These are phyloP conservation scores for Dendrostoma leiphaemia DNA, from an alignment of 2,329 filamentous ascomycete species.

Conservation along the genomic window DNA sequence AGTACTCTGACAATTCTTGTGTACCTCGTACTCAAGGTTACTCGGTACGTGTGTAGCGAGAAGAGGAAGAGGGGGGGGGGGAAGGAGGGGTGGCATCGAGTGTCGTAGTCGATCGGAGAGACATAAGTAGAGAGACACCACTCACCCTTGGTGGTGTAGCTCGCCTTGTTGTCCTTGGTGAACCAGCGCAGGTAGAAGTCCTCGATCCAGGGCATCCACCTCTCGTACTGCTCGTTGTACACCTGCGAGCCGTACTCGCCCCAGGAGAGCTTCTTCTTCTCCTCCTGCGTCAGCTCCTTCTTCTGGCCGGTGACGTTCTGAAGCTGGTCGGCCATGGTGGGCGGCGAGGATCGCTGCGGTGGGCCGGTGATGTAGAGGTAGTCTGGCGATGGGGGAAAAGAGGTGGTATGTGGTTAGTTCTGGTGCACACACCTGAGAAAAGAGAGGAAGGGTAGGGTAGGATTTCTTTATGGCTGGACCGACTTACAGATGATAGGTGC, in stretches of 20 bases:
- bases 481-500: conserved; percentile 2
- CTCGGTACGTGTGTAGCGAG: no score
- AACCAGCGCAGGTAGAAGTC: conserved; percentile 71
- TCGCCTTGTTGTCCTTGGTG: conserved; percentile 74
- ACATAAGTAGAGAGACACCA: conserved; percentile 6
- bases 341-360: not conserved
- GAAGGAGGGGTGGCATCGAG: not conserved
- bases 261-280: conserved; percentile 15
- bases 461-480: no score
- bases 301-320: not conserved
- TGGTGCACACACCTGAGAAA: not conserved
- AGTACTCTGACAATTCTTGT: no score
- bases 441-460: not conserved
- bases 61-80: not conserved
- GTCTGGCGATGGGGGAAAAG: not conserved
- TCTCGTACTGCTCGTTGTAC: conserved; percentile 72
- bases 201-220: conserved; percentile 75
- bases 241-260: conserved; percentile 42
- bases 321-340: conserved; percentile 9
- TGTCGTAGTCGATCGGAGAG: not conserved
- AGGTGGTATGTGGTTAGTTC: not conserved
- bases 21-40: no score
- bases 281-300: conserved; percentile 7
- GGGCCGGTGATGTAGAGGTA: not conserved
- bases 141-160: conserved; percentile 66